phyloP scores from a whole-genome alignment of 1,139 yeast genomes.

The Nakaseomyces nivariensis region DNA sequence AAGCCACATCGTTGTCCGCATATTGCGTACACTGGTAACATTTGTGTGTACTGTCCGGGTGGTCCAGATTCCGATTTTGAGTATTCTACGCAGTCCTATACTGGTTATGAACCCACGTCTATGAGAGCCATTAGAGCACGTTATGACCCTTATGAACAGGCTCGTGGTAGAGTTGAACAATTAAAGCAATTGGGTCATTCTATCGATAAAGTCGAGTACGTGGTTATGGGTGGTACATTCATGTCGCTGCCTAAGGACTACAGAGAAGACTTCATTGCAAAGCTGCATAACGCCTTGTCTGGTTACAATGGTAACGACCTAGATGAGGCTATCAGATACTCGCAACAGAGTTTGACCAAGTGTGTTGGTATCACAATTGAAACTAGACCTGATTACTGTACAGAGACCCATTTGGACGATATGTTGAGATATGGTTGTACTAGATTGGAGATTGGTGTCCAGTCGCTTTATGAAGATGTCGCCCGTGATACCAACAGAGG shows the following conservation, averaged over 20 bases:
- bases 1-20: slow-evolving; percentile 99
- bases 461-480: slow-evolving; percentile 93
- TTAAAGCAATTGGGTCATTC: slow-evolving; percentile 91
- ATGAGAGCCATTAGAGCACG: slow-evolving; percentile 98
- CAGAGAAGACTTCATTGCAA: slow-evolving; percentile 80
- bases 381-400: slow-evolving; percentile 97
- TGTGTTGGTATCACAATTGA: slow-evolving; percentile 98
- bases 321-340: slow-evolving; percentile 82
- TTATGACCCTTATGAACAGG: slow-evolving; percentile 97
- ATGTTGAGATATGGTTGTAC: slow-evolving; percentile 97
- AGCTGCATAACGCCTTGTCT: slow-evolving; percentile 86
- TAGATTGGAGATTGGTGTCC: slow-evolving; percentile 93
- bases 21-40: slow-evolving; percentile 96
- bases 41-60: slow-evolving; percentile 98
- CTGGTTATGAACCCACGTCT: slow-evolving; percentile 98
- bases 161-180: slow-evolving; percentile 95
- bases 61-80: slow-evolving; percentile 99
- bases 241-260: slow-evolving; percentile 89
- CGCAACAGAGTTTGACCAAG: slow-evolving; percentile 91
- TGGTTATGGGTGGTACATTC: slow-evolving; percentile 98
- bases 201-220: slow-evolving; percentile 93
- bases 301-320: slow-evolving; percentile 84
- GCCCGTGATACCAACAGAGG: slow-evolving; percentile 98
- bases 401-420: slow-evolving; percentile 88
- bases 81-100: slow-evolving; percentile 93